Evolutionary conservation across 345 rosid genomes (phyloP).

Genomic region (Mallotus nudiflorus): DNA sequence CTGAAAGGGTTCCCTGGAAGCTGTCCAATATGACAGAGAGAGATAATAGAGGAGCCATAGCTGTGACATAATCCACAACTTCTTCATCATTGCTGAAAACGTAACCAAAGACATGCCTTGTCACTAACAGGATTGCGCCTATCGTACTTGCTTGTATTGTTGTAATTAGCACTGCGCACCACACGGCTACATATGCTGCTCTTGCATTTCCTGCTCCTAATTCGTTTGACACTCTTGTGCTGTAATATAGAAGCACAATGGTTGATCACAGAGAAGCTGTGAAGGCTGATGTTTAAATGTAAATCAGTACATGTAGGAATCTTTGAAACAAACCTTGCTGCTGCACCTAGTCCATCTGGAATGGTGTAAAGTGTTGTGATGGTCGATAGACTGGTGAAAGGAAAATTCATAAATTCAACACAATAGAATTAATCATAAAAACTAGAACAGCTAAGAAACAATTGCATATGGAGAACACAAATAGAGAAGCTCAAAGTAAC

Average conservation of each 20-base stretch:
- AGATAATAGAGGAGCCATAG: slow-evolving; percentile 25
- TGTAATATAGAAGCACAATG: neutral
- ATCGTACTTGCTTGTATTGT: slow-evolving; percentile 11
- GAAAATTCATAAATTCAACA: neutral
- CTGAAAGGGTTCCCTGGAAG: slow-evolving; percentile 25
- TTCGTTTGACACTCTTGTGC: slow-evolving; percentile 27
- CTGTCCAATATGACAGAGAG: slow-evolving; percentile 23
- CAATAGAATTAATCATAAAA: neutral
- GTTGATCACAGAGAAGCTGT: neutral
- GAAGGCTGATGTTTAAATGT: neutral
- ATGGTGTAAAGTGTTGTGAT: slow-evolving; percentile 11
- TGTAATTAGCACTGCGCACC: neutral
- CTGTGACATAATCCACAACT: slow-evolving; percentile 25
- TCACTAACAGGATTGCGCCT: slow-evolving; percentile 12
- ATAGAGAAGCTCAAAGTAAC: too few species aligned
- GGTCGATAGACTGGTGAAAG: slow-evolving; percentile 22
- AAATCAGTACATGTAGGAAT: neutral
- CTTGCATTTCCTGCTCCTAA: slow-evolving; percentile 22
- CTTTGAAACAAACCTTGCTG: slow-evolving; percentile 20
- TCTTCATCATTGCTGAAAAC: slow-evolving; percentile 17
- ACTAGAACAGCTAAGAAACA: too few species aligned
- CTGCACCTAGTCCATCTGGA: slow-evolving; percentile 26
- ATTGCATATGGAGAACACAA: neutral
- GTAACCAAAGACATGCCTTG: slow-evolving; percentile 21
- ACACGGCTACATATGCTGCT: slow-evolving; percentile 13